Conservation (phyloP, 1,284 basidiomycete species). For the Puccinia coronata region DNA sequence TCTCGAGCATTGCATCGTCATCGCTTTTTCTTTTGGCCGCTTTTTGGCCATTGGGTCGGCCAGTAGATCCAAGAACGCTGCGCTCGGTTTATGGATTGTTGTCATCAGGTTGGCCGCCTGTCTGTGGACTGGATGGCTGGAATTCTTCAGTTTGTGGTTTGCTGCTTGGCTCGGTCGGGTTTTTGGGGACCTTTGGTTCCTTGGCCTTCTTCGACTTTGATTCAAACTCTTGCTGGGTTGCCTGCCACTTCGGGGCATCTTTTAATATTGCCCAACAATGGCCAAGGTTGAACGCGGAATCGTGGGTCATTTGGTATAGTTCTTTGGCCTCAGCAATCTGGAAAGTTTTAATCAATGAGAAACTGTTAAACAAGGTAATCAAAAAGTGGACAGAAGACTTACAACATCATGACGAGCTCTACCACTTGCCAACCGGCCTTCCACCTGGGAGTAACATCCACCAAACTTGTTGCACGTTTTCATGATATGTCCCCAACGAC, state of each 20-base stretch:
- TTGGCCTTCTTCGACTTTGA: neutral
- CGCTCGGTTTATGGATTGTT: no score
- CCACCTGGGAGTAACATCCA: neutral
- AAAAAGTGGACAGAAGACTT: neutral
- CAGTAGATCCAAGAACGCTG: neutral
- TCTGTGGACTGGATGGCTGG: neutral
- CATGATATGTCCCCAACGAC: no score
- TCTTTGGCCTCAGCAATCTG: neutral
- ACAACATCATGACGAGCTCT: neutral
- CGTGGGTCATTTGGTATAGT: neutral
- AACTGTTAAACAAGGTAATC: neutral
- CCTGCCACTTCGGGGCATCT: slow-evolving; percentile 9
- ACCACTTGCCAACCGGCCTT: neutral
- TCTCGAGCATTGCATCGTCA: neutral
- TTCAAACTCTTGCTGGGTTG: neutral
- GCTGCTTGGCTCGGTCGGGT: neutral
- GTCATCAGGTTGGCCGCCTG: neutral
- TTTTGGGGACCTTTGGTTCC: neutral
- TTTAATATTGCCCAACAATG: neutral
- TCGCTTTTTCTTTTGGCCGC: neutral
- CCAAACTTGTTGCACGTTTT: slow-evolving; percentile 6
- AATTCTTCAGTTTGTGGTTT: neutral
- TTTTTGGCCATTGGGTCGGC: neutral
- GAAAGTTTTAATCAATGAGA: neutral
- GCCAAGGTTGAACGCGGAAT: neutral